Conservation (phyloP, 2,329 filamentous ascomycete species). For the Penicillium freii region DNA sequence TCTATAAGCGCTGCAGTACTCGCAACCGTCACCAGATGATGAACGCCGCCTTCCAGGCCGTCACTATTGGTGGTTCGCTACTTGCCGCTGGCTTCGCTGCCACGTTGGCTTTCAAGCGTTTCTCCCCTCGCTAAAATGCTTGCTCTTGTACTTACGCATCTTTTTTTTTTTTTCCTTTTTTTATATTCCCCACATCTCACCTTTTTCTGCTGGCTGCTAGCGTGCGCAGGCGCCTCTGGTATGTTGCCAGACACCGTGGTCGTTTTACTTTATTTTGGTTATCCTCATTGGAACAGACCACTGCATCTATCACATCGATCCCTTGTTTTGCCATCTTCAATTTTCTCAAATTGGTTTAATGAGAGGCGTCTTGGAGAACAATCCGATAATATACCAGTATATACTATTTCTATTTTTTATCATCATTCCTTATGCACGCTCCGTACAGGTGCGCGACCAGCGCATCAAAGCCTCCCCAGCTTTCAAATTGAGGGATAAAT, state of each 20-base stretch:
- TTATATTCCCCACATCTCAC: conserved; percentile 6
- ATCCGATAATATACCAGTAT: not conserved
- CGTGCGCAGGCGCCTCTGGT: conserved; percentile 26
- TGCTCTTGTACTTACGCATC: not conserved
- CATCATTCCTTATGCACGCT: not conserved
- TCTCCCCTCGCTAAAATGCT: conserved; percentile 26
- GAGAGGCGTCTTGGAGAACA: not conserved
- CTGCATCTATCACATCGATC: conserved; percentile 11
- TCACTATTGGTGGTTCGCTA: conserved; percentile 51
- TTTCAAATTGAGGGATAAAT: not conserved
- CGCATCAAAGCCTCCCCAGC: not conserved
- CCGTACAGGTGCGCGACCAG: not conserved
- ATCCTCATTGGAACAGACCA: conserved; percentile 1
- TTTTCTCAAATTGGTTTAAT: not conserved
- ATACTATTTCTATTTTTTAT: not conserved
- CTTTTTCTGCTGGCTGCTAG: conserved; percentile 5
- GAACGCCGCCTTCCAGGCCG: conserved; percentile 52
- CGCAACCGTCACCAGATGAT: conserved; percentile 57
- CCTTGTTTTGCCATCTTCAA: not conserved
- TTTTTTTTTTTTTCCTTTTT: conserved; percentile 1
- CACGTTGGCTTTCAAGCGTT: conserved; percentile 43
- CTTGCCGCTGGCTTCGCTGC: conserved; percentile 47
- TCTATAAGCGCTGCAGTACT: conserved; percentile 54
- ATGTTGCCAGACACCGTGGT: not conserved
- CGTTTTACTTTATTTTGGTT: not conserved